Evolutionary conservation across 345 rosid species (phyloP), one percentile per base, ranked within the genome.

Genomic region (Noccaea bulbosa): DNA sequence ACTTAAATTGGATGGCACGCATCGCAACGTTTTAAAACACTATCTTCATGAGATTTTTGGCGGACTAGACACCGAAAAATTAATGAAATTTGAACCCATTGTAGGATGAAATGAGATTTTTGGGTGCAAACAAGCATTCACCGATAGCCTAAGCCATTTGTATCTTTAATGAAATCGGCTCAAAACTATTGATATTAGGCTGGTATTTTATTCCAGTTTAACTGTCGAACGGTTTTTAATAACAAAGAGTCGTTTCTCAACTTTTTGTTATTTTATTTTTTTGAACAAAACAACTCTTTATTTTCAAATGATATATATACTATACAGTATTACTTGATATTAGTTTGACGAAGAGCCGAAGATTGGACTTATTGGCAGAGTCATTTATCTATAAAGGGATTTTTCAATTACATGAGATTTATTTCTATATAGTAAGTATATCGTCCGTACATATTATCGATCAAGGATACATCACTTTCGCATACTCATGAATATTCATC

Each of bases 111-210:
- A 20, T 20, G 22, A 20, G 69, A 51, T 70, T 55, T 54, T 37
- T 35, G 58, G 51, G 65, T 64, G 56, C 32, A 48, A 33, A 65
- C 72, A 57, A 73, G 37, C 39, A 59, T 57, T 48, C 61, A 56
- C 61, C 61, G 61, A 35, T 56, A 35, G 44, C 46, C 38, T 12
- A 53, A 14, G 69, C 76, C 62, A 51, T 52, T 40, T 65, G 60
- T 22, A 39, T 47, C 56, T 57, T 37, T 30, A 30, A 11, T 52
- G 45, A 12, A 43, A 33, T 43, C 24, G 15, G 49, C 57, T 37
- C 33, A 69, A 46, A 35, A 10, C 47, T 57, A 47, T 37, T 47
- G 65, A 47, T 37, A 22, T 20, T 56, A 57, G 6, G 22, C 15
- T 37, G 9, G n/a, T 35, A 2, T 34, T 55, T 34, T 40, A 17